Base-by-base conservation (phyloP, 2,329 filamentous ascomycete species). In the Phyllosticta citriasiana region DNA sequence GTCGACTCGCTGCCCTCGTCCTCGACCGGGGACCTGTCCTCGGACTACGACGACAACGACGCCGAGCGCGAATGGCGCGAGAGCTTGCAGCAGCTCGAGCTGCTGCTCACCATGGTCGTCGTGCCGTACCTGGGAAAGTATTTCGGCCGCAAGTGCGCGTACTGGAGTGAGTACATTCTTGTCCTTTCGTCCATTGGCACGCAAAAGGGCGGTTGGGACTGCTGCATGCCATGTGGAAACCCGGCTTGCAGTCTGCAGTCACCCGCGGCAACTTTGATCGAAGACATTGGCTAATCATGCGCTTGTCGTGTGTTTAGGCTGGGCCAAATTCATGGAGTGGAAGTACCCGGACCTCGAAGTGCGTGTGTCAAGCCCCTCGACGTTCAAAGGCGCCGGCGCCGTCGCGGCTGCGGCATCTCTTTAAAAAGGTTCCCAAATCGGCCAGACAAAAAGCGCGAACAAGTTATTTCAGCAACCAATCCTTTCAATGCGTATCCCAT, bases 51-150 rank as follows among this genome's bases (percentile, higher is more conserved):
- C 57, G 72, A 73, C 40, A 55, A 55, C 22, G 93, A 97, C 72
- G 94, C 94, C 9, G 93, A 99, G 75, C 84, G 84, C 64, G 93
- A 99, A 77, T 99, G 94, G 94, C 88, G 93, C 69, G 89, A 92
- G 69, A 96, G 89, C 69, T 78, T 99, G 65, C 90, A 97, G 75
- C 94, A 99, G 77, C 77, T 99, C 63, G 91, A 99, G 78, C 80
- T 97, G 66, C 80, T 99, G 66, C 76, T 97, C 72, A 96, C 89
- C 22, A 96, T 99, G 91, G 88, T 97, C 56, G 76, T 97, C 67
- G 88, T 99, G 57, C 94, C 94, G 2, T 97, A 96, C 74, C 79
- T 91, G 67, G 94, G 94, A 63, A 99, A 97, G 77, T 97, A 91
- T 77, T 85, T 97, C 74, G 94, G 94, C 54, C 84, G 94, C 73